Evolutionary conservation across 2,329 filamentous ascomycete genomes (phyloP), one percentile per base, ranked within the genome.

Genomic region (Diaporthe helianthi): DNA sequence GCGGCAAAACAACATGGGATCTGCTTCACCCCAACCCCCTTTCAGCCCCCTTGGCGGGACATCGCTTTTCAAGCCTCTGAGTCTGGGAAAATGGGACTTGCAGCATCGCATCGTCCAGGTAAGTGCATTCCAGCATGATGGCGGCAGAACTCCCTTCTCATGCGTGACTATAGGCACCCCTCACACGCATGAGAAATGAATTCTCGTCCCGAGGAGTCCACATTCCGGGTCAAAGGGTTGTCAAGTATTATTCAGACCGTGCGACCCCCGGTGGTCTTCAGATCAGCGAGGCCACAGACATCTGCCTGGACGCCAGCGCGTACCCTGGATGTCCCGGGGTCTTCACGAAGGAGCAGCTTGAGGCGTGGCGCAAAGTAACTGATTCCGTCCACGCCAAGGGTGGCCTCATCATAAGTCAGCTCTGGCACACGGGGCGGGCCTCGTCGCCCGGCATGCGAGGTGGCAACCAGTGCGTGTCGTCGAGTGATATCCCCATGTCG

Each of bases 331-430:
- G 76, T 1, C 74, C 77, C 0, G 77, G 77, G 7, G 74, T 78
- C 47, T 78, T 77, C 65, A 75, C 75, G 41, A 68, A 73, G 38
- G 72, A 73, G 2, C 78, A 79, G 70, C 69, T 79, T 3, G 68
- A 73, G n/a, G 77, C 72, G 1, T 78, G 77, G 70, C 86, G 83
- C 19, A 80, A 83, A 67, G 79, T 90, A 38, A 87, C 86, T 0
- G 82, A 86, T 63, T 85, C 83, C 2, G 87, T 91, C 0, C 89
- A 91, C 76, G 80, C 80, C 24, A 87, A 89, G 73, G 86, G 86
- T 15, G 83, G 81, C 41, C 84, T 82, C 74, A 87, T 90, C 67
- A 89, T 84, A 75, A 76, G 83, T 6, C 89, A 91, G 75, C 80
- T 91, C 0, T 90, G 79, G 79, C 76, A 79, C 38, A 76, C 78